Evolutionary conservation across 176 grass and related monocot species (phyloP).

Genomic region (Ampelocalamus luodianensis): DNA sequence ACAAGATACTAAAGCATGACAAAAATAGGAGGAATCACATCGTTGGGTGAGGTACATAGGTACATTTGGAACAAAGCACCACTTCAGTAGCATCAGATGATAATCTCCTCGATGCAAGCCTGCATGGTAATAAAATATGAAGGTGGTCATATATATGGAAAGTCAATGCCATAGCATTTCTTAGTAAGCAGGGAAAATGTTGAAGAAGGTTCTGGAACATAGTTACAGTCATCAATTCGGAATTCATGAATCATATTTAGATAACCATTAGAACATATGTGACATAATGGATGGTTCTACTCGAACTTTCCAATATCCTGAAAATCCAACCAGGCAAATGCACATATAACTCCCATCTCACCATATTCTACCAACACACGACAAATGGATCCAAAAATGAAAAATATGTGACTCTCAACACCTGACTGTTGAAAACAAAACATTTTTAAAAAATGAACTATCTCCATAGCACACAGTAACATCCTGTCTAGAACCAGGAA

Average conservation of each 20-base stretch:
- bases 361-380: neutral
- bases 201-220: neutral
- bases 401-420: neutral
- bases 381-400: neutral
- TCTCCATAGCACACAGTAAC: neutral
- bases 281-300: neutral
- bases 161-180: neutral
- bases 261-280: neutral
- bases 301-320: neutral
- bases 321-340: neutral
- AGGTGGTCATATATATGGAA: neutral
- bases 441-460: neutral
- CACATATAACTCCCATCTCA: neutral
- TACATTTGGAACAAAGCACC: slow-evolving; percentile 28
- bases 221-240: neutral
- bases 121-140: neutral
- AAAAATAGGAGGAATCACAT: slow-evolving; percentile 37
- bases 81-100: slow-evolving; percentile 25
- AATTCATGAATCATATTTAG: neutral
- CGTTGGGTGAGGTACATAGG: slow-evolving; percentile 34
- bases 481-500: neutral
- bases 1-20: slow-evolving; percentile 33
- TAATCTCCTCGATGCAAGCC: slow-evolving; percentile 11
- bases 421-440: neutral
- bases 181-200: neutral